phyloP scores from a whole-genome alignment of 306 rosid genomes.

The Styphnolobium japonicum region DNA sequence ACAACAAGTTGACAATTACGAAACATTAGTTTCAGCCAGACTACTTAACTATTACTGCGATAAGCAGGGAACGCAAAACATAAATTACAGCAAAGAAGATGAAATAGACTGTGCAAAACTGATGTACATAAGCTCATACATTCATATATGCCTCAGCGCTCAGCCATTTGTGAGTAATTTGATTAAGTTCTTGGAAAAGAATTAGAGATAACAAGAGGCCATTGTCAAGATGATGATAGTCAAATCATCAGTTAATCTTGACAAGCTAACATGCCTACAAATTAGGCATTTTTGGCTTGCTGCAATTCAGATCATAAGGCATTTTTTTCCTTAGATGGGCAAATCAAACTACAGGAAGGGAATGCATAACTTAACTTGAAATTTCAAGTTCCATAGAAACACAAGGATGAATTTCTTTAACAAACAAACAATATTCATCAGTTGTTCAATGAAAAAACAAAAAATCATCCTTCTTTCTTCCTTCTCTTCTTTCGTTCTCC shows the following conservation, averaged over 20 bases:
- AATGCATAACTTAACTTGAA: not conserved
- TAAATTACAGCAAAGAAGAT: not conserved
- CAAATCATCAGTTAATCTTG: not conserved
- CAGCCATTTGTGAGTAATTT: not conserved
- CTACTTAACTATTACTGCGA: not conserved
- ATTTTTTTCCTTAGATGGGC: not conserved
- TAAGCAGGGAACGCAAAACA: not conserved
- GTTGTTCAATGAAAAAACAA: not conserved
- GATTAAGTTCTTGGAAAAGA: not conserved
- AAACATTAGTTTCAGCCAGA: not conserved
- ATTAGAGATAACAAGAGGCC: not conserved
- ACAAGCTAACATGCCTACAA: not conserved
- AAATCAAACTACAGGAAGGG: not conserved
- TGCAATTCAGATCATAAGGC: not conserved
- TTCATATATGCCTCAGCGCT: not conserved
- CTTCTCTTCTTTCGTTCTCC: not conserved
- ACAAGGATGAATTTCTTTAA: not conserved
- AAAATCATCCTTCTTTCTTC: not conserved
- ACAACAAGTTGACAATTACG: constrained; percentile 15
- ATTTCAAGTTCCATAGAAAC: not conserved
- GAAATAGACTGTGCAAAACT: not conserved
- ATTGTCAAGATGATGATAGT: not conserved
- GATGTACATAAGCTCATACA: not conserved
- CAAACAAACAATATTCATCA: not conserved
- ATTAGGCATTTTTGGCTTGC: not conserved